Percentiles rank a stretch among this genome's conserved stretches.
phyloP scores from a whole-genome alignment of 495 filamentous ascomycete genomes.

The Cairneyella variabilis region DNA sequence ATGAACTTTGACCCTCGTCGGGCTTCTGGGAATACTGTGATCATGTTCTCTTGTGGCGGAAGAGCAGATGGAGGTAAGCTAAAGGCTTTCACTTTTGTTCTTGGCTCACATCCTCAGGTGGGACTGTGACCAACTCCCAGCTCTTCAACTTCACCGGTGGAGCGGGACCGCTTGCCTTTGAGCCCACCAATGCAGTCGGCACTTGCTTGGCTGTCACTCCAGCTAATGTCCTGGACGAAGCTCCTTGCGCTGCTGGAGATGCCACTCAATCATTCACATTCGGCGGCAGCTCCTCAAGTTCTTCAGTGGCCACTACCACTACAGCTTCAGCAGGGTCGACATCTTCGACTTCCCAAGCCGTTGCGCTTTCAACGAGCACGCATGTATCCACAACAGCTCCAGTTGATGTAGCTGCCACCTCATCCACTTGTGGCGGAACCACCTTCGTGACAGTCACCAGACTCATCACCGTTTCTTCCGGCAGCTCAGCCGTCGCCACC shows the following conservation, averaged over 20 bases:
- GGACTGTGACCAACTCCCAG: conserved; percentile 46
- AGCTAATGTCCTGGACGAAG: conserved; percentile 40
- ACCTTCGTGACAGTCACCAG: conserved; percentile 5
- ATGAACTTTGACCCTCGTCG: conserved; percentile 50
- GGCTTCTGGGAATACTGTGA: conserved; percentile 41
- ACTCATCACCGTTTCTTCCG: conserved; percentile 8
- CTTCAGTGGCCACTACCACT: conserved; percentile 9
- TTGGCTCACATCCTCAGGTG: conserved; percentile 29
- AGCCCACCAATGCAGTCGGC: conserved; percentile 37
- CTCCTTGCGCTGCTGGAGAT: conserved; percentile 37
- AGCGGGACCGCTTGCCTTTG: conserved; percentile 37
- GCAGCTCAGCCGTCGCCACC: conserved; percentile 8
- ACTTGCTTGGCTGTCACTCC: conserved; percentile 42
- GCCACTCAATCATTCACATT: conserved; percentile 45
- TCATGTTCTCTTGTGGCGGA: conserved; percentile 51
- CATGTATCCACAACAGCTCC: not conserved
- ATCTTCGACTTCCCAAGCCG: not conserved
- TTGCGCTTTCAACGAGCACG: not conserved
- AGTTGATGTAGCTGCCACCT: not conserved
- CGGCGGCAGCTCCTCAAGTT: conserved; percentile 23
- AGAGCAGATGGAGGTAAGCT: conserved; percentile 45
- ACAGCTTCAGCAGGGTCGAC: conserved; percentile 10
- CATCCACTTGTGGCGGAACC: not conserved
- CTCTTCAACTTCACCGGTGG: conserved; percentile 41
- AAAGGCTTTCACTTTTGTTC: not conserved